A percentile compares a stretch with the other conserved stretches of the same genome.
These are phyloP conservation scores for Colletotrichum tanaceti DNA, from an alignment of 2,329 filamentous ascomycete species.

Conservation along the genomic window DNA sequence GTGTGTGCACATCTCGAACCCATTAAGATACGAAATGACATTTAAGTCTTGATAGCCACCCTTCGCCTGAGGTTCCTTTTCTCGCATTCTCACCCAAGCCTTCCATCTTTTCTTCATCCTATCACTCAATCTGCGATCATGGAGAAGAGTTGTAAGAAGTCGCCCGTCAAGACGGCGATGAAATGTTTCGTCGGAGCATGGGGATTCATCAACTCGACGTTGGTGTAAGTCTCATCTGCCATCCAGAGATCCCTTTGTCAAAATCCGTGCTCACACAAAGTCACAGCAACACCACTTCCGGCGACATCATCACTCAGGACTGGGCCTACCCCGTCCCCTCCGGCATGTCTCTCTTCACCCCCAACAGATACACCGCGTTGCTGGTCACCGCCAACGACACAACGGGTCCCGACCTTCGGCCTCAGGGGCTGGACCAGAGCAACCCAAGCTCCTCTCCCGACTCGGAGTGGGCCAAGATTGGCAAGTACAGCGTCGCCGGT, in stretches of 20 bases:
- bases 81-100: not conserved
- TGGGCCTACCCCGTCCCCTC: slow-evolving; percentile 27
- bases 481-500: slow-evolving; percentile 22
- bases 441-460: slow-evolving; percentile 15
- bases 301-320: slow-evolving; percentile 21
- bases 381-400: slow-evolving; percentile 29
- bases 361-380: slow-evolving; percentile 23
- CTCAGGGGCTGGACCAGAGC: slow-evolving; percentile 17
- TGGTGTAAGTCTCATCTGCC: slow-evolving; percentile 6
- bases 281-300: slow-evolving; percentile 20
- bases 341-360: slow-evolving; percentile 26
- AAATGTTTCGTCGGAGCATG: slow-evolving; percentile 19
- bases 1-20: not conserved
- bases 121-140: not conserved
- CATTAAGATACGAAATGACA: not conserved
- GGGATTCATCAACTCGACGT: slow-evolving; percentile 27
- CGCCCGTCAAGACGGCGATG: slow-evolving; percentile 6
- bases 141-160: slow-evolving; percentile 3
- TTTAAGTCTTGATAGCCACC: not conserved
- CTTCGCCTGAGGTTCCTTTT: not conserved
- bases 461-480: slow-evolving; percentile 22
- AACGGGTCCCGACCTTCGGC: slow-evolving; percentile 12
- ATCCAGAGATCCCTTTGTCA: not conserved
- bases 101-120: not conserved
- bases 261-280: not conserved